These are phyloP conservation scores for Penicillium sp. DNA, from an alignment of 2,329 filamentous ascomycete species.

Conservation along the genomic window DNA sequence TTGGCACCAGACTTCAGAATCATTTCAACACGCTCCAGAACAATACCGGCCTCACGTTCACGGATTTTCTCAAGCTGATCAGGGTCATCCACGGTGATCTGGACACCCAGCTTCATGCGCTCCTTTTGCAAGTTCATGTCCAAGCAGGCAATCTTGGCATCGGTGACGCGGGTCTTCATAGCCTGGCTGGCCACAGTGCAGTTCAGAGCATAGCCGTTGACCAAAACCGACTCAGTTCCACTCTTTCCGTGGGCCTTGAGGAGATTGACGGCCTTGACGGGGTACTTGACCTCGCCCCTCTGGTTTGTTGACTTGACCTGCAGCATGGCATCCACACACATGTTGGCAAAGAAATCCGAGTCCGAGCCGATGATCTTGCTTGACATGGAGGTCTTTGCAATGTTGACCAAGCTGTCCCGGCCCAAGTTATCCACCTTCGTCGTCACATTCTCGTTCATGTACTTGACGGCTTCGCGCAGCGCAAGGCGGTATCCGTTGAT, in stretches of 20 bases:
- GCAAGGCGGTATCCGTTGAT: slow-evolving; percentile 97
- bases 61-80: slow-evolving; percentile 97
- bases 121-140: slow-evolving; percentile 99
- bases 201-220: slow-evolving; percentile 97
- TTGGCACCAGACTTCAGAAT: slow-evolving; percentile 97
- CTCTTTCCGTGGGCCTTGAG: slow-evolving; percentile 98
- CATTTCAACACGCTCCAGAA: slow-evolving; percentile 93
- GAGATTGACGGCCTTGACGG: slow-evolving; percentile 98
- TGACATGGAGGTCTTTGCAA: slow-evolving; percentile 98
- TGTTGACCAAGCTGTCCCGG: slow-evolving; percentile 86
- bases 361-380: slow-evolving; percentile 98
- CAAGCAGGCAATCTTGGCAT: slow-evolving; percentile 94
- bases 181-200: slow-evolving; percentile 98
- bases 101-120: slow-evolving; percentile 97
- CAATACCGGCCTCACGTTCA: slow-evolving; percentile 86
- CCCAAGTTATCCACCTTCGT: slow-evolving; percentile 91
- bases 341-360: slow-evolving; percentile 94
- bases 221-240: slow-evolving; percentile 79
- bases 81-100: slow-evolving; percentile 97
- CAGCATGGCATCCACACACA: slow-evolving; percentile 95
- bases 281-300: slow-evolving; percentile 89
- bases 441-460: slow-evolving; percentile 98
- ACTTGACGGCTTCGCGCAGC: slow-evolving; percentile 93
- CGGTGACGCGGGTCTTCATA: slow-evolving; percentile 88
- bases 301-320: slow-evolving; percentile 93